Base-by-base conservation (phyloP, 169 alveolate species). In the Cryptosporidium sp. region DNA sequence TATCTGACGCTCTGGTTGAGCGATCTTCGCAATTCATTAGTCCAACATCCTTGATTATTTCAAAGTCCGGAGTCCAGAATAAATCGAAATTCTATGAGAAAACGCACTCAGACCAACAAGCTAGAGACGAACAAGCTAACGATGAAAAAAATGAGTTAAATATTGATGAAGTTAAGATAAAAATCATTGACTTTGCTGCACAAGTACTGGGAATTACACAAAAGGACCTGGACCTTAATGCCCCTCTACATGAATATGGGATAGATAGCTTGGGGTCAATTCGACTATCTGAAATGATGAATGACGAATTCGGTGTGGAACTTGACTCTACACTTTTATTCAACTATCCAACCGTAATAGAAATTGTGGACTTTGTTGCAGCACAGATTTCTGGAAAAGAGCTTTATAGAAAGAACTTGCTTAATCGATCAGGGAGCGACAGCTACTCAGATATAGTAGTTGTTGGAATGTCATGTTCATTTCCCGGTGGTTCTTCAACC, bases 181-280 rank as follows among this genome's bases (percentile, higher is more conserved):
- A 80, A 29, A 65, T 80, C 23, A 80, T 80, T 33, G 73, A 80
- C 8, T 80, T 69, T 80, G 89, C 89, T 48, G 69, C 89, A 52
- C 94, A 51, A 58, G 86, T 59, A 85, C 73, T 41, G 69, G 84
- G 75, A 35, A 89, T 70, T 69, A 65, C 62, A 29, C 75, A 37
- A 70, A 86, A 35, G 68, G 69, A 65, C 58, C 65, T 43, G 48
- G 92, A 68, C 33, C 62, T 92, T 69, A 92, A 93, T 71, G 94
- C 94, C 9, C 95, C 95, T 9, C 84, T 93, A 23, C 94, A 93
- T 52, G 95, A 93, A 68, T 86, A 91, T 62, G 95, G 95, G 0
- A 87, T 93, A 29, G 95, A 93, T 69, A 92, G 94, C 14, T 89
- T 93, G 84, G 93, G 93, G 21, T 94, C 94, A 6, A 92, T 92